These are phyloP conservation scores for Colletotrichum cuscutae DNA, from an alignment of 2,329 filamentous ascomycete species.

Conservation along the genomic window DNA sequence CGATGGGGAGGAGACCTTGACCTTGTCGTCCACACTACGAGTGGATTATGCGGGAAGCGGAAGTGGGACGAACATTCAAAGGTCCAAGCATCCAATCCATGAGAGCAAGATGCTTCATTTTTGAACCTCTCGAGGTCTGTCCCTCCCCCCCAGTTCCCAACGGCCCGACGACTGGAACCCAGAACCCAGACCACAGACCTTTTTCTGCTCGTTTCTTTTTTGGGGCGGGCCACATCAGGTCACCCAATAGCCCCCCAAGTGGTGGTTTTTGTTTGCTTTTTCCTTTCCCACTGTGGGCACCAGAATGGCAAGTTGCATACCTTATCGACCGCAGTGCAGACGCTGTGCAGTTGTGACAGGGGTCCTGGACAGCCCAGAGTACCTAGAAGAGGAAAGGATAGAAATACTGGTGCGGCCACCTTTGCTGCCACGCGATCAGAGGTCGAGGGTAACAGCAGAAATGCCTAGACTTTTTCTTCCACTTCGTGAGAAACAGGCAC, in stretches of 20 bases:
- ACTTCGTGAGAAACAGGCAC: background rate
- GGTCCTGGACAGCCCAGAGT: background rate
- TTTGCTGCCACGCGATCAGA: background rate
- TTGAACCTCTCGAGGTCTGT: background rate
- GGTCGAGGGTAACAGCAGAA: background rate
- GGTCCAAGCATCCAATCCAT: background rate
- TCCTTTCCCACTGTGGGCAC: background rate
- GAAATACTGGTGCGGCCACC: background rate
- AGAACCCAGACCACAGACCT: background rate
- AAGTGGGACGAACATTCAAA: background rate
- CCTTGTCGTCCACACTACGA: background rate
- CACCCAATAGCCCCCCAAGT: background rate
- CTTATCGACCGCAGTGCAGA: constrained; percentile 12
- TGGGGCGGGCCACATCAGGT: background rate
- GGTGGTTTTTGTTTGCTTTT: constrained; percentile 19
- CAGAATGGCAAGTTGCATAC: background rate
- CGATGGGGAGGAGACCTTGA: background rate
- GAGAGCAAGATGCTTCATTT: background rate
- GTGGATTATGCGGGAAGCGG: constrained; percentile 1
- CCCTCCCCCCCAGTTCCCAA: background rate
- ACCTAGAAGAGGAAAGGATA: constrained; percentile 4
- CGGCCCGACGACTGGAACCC: background rate
- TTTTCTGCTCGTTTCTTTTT: background rate
- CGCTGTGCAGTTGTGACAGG: constrained; percentile 6
- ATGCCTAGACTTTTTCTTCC: background rate